Base-by-base conservation (phyloP, 1,284 basidiomycete genomes). In the Cryptococcus sp. region DNA sequence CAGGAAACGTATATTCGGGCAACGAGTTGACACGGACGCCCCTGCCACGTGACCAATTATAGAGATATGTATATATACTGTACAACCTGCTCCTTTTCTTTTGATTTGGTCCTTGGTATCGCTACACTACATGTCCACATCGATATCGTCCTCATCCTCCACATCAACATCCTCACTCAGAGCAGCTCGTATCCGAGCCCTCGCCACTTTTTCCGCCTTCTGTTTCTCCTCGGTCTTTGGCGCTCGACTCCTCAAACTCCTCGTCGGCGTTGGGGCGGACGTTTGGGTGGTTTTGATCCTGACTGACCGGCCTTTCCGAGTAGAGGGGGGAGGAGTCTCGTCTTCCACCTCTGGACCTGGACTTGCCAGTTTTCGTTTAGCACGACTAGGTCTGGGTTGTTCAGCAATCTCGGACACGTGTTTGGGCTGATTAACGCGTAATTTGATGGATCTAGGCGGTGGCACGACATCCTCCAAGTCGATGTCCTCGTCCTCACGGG, bases 181-280 rank as follows among this genome's bases (percentile, higher is more conserved):
- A 14, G 65, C 62, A 24, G 47, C 59, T 10, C 50, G 51, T 36
- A 69, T 45, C 16, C 57, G 53, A 18, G 48, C 53, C 16, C 56
- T 52, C 53, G 55, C 61, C 44, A 57, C 63, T 41, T 56, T 51
- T 42, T 67, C 67, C n/a, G 56, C 55, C 45, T 57, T 40, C 31
- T 52, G 39, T 47, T 63, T 55, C 43, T 59, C 56, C 24, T 56
- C 63, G 10, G 51, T 61, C 55, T 65, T 67, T 10, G 57, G 52
- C 4, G 50, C 57, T 11, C 64, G 57, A 36, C 61, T 64, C 11
- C 66, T 53, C 11, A 66, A 49, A 24, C 58, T 63, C 22, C 66
- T 50, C 5, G 61, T 59, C 1, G 50, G 28, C 7, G 57, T 47
- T 9, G 55, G 36, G 2, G 45, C 14, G 5, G 55, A 21, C 7